phyloP scores from a whole-genome alignment of 116 monocot species.

The Thalassia testudinum region DNA sequence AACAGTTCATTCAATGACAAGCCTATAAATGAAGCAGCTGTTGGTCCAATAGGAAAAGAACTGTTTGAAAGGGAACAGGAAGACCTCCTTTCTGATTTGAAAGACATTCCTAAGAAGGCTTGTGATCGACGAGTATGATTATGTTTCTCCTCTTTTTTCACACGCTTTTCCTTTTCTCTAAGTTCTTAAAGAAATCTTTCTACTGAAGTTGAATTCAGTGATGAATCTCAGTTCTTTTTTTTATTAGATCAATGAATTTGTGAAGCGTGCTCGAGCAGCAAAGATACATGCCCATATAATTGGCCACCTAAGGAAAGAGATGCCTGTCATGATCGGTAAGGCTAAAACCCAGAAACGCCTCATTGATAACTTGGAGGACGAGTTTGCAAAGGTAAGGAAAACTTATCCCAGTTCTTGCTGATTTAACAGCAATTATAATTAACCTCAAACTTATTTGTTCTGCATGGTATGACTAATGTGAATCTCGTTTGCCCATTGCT shows the following conservation, averaged over 20 bases:
- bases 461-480: too few relatives aligned
- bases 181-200: neutral
- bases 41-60: conserved; percentile 72
- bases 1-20: conserved; percentile 59
- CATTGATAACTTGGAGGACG: conserved; percentile 55
- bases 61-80: conserved; percentile 90
- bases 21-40: conserved; percentile 55
- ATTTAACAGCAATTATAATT: too few relatives aligned
- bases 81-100: conserved; percentile 80
- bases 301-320: conserved; percentile 78
- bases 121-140: conserved; percentile 51
- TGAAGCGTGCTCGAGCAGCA: conserved; percentile 83
- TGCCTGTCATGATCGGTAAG: conserved; percentile 93
- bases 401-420: too few relatives aligned
- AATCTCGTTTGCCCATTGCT: too few relatives aligned
- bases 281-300: conserved; percentile 93
- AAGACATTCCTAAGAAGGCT: conserved; percentile 89
- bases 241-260: conserved; percentile 86
- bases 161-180: neutral
- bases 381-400: conserved; percentile 62
- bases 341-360: conserved; percentile 72
- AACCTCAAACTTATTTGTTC: too few relatives aligned
- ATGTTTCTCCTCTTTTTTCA: neutral
- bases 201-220: neutral
- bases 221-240: neutral